Base-by-base conservation (phyloP, 176 grass and related monocot genomes). In the Alloteropsis semialata region DNA sequence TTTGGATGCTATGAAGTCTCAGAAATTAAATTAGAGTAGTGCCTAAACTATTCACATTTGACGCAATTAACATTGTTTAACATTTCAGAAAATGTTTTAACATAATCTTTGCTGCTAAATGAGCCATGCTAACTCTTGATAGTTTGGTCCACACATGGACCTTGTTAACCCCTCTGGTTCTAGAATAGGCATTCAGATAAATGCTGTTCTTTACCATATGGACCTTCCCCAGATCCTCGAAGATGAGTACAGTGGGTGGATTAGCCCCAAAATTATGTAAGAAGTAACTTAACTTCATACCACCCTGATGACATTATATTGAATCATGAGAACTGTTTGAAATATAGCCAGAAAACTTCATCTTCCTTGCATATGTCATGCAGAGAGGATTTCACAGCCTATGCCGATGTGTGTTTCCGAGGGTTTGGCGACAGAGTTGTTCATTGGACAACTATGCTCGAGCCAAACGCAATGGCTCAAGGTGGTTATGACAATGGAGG, bases 301-400 rank as follows among this genome's bases (percentile, higher is more conserved):
- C 22, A 57, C 58, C 22, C 51, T 76, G 34, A 36, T 55, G 11
- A 46, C 44, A 46, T 46, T 15, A 4, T 46, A 46, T 44, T 44
- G 43, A 44, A 44, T 53, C 30, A 75, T 37, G 30, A 54, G 17
- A 75, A 78, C 5, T 41, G 34, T 60, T 33, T 34, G 41, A 44
- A 46, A 45, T 64, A 19, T 49, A 49, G 30, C 15, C 25, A 18
- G 69, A 48, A 1, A 10, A 9, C 29, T 30, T 65, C 24, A 65
- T 12, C 16, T 49, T 43, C 27, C 45, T 5, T 48, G 1, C 5
- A 69, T 39, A 16, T 43, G 36, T 7, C 8, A 41, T 63, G 37
- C 75, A 93, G 91, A 24, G 82, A 89, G n/a, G 94, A 93, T 72
- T 97, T 97, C 81, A 87, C 86, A 74, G 83, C 84, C 8, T 93